Conservation (phyloP, 1,139 yeast genomes). For the Meyerozyma sp. region DNA sequence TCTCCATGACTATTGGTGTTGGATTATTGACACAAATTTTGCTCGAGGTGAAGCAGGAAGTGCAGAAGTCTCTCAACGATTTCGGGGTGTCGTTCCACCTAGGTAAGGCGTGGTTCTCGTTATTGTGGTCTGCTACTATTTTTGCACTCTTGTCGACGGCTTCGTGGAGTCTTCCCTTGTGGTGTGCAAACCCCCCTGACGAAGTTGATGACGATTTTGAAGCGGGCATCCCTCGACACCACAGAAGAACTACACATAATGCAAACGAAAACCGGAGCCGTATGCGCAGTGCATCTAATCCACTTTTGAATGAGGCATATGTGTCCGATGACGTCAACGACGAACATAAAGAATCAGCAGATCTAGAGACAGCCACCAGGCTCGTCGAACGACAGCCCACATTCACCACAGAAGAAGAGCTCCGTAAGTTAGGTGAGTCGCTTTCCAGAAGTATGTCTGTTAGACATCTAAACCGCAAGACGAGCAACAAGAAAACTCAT, state of each 20-base stretch:
- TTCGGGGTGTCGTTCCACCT: conserved; percentile 41
- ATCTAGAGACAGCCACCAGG: not conserved
- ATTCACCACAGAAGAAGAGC: conserved; percentile 17
- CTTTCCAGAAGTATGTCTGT: conserved; percentile 24
- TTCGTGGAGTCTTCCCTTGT: conserved; percentile 39
- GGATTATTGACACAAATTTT: conserved; percentile 23
- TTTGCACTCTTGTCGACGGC: conserved; percentile 15
- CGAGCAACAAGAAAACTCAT: conserved; percentile 3
- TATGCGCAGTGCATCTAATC: not conserved
- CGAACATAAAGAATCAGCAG: not conserved
- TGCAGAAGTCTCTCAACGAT: conserved; percentile 27
- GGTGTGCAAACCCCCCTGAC: conserved; percentile 40
- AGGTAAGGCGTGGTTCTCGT: conserved; percentile 37
- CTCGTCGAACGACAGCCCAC: conserved; percentile 1
- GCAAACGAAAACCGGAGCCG: not conserved
- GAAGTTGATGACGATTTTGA: conserved; percentile 18
- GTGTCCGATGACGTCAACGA: not conserved
- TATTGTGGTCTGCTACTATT: conserved; percentile 33
- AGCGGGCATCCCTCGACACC: not conserved
- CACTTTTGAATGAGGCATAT: not conserved
- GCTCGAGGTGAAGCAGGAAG: conserved; percentile 18
- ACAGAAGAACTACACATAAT: not conserved
- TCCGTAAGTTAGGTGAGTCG: conserved; percentile 28
- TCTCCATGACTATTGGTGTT: conserved; percentile 24
- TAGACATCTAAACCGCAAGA: conserved; percentile 15